These are phyloP conservation scores for Oryza longistaminata DNA, from an alignment of 176 grass and related monocot species.

Conservation along the genomic window DNA sequence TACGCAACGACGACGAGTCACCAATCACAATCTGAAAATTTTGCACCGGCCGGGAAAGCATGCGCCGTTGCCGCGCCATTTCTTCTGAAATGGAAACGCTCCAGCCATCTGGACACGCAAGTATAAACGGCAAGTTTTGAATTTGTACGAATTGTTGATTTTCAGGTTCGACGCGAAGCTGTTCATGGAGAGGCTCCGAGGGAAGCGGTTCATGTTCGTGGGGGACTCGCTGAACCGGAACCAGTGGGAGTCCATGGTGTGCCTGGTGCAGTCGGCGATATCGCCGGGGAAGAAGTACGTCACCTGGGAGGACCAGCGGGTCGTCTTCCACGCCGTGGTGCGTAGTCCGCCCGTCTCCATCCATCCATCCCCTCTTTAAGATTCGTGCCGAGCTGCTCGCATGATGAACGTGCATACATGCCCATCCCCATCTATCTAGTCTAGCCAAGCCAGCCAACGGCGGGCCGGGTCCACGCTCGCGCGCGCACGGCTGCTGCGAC, in stretches of 20 bases:
- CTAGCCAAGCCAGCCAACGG: neutral
- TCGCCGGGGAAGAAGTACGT: slow-evolving; percentile 77
- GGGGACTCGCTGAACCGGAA: slow-evolving; percentile 95
- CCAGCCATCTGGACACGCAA: neutral
- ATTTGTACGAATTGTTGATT: neutral
- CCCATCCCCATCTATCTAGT: neutral
- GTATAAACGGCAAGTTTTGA: neutral
- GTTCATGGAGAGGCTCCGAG: slow-evolving; percentile 69
- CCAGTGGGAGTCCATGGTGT: slow-evolving; percentile 97
- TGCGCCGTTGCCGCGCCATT: neutral
- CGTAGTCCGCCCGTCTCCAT: neutral
- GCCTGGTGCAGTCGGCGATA: slow-evolving; percentile 61
- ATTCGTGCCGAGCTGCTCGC: neutral
- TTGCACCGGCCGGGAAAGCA: neutral
- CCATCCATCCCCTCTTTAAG: neutral
- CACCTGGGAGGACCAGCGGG: slow-evolving; percentile 63
- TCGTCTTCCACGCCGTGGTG: slow-evolving; percentile 82
- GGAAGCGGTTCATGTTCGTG: slow-evolving; percentile 86
- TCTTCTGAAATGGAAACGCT: neutral
- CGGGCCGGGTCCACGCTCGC: neutral
- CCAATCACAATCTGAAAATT: neutral
- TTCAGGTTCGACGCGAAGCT: slow-evolving; percentile 74
- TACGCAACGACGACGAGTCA: slow-evolving; percentile 6
- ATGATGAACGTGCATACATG: slow-evolving; percentile 16
- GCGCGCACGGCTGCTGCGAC: neutral